These are phyloP conservation scores for Penicillium sp. DNA, from an alignment of 2,329 filamentous ascomycete species.

Conservation along the genomic window DNA sequence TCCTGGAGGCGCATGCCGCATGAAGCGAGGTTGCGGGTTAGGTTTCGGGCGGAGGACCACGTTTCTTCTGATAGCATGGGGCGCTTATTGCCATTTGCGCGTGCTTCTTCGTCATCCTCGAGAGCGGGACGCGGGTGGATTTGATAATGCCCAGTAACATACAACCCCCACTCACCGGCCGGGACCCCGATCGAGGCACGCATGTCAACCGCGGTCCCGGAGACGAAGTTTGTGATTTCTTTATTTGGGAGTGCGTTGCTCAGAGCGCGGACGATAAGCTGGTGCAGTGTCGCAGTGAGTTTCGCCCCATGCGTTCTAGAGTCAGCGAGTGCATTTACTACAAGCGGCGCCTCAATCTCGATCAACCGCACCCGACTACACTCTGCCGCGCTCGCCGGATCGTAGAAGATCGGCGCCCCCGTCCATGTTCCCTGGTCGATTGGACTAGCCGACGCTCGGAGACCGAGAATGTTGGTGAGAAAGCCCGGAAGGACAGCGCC, in stretches of 20 bases:
- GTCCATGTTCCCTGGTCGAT: slow-evolving; percentile 41
- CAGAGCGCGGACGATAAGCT: slow-evolving; percentile 47
- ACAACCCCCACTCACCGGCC: slow-evolving; percentile 44
- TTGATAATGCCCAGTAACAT: slow-evolving; percentile 36
- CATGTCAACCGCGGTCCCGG: slow-evolving; percentile 49
- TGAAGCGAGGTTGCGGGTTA: slow-evolving; percentile 40
- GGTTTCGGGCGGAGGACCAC: slow-evolving; percentile 42
- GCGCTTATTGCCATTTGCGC: no score
- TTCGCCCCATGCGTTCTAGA: slow-evolving; percentile 44
- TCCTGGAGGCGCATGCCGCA: slow-evolving; percentile 39
- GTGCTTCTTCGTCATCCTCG: no score
- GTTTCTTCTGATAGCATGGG: slow-evolving; percentile 8
- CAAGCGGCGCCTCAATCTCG: slow-evolving; percentile 33
- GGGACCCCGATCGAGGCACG: slow-evolving; percentile 39
- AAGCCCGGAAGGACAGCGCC: slow-evolving; percentile 44
- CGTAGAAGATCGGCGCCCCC: slow-evolving; percentile 33
- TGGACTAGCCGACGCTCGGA: slow-evolving; percentile 34
- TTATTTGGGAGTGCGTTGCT: slow-evolving; percentile 33
- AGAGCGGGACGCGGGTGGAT: slow-evolving; percentile 23
- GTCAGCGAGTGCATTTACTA: slow-evolving; percentile 33
- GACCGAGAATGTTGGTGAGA: slow-evolving; percentile 37
- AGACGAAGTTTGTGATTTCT: slow-evolving; percentile 40
- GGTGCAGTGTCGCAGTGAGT: slow-evolving; percentile 49
- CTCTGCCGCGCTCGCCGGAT: slow-evolving; percentile 20
- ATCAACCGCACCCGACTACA: slow-evolving; percentile 40